These are phyloP conservation scores for Mucor racemosus DNA, from an alignment of 371 early-diverging fungal species.

Conservation along the genomic window DNA sequence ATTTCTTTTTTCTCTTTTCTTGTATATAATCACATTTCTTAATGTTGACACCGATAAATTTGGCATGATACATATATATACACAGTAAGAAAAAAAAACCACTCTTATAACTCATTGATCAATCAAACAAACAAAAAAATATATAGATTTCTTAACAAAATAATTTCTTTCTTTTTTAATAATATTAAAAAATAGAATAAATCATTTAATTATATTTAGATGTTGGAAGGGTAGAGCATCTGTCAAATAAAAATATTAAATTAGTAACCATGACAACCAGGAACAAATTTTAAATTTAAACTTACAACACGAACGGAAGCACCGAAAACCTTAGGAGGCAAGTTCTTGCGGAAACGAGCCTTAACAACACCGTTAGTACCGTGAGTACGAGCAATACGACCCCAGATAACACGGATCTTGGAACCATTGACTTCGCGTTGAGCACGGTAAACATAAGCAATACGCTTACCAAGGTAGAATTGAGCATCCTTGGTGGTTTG, in stretches of 20 bases:
- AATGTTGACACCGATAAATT: too few species aligned
- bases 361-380: slow-evolving; percentile 91
- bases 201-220: slow-evolving; percentile 52
- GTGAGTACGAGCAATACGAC: slow-evolving; percentile 91
- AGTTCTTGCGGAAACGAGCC: slow-evolving; percentile 93
- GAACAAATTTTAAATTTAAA: not conserved
- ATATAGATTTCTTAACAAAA: too few species aligned
- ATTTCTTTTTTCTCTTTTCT: too few species aligned
- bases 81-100: too few species aligned
- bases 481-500: slow-evolving; percentile 82
- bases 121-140: not conserved
- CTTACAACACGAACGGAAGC: slow-evolving; percentile 64
- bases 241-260: slow-evolving; percentile 27
- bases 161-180: not conserved
- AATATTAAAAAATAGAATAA: not conserved
- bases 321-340: slow-evolving; percentile 92
- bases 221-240: slow-evolving; percentile 95
- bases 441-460: slow-evolving; percentile 83
- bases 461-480: slow-evolving; percentile 90
- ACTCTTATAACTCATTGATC: too few species aligned
- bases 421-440: slow-evolving; percentile 89
- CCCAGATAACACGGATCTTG: slow-evolving; percentile 96
- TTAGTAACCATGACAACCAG: not conserved
- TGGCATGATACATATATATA: too few species aligned
- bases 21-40: too few species aligned